phyloP scores from a whole-genome alignment of 2,329 filamentous ascomycete species.

The Arthrobotrys entomopaga region DNA sequence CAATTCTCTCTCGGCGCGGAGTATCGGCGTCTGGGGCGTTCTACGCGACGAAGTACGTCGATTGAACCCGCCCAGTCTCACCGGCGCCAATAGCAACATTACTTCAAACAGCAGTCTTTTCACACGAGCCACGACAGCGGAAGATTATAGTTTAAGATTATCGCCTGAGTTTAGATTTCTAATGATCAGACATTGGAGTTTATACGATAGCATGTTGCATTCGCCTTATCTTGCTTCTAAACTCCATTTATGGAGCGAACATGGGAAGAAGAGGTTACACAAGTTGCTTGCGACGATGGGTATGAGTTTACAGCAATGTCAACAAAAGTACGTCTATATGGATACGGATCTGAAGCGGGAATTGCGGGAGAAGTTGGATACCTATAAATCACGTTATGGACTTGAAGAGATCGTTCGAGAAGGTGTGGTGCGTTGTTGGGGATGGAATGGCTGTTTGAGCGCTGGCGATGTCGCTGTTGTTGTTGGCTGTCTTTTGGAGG shows the following conservation, averaged over 20 bases:
- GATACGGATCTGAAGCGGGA: constrained; percentile 95
- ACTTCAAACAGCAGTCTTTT: constrained; percentile 71
- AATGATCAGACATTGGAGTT: constrained; percentile 92
- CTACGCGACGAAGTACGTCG: constrained; percentile 93
- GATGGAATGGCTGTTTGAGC: constrained; percentile 92
- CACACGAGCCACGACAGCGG: constrained; percentile 75
- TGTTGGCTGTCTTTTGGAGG: constrained; percentile 89
- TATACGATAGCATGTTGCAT: constrained; percentile 98
- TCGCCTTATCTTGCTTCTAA: constrained; percentile 92
- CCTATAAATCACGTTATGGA: constrained; percentile 92
- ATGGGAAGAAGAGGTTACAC: constrained; percentile 85
- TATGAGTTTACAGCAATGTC: constrained; percentile 90
- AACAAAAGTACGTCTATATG: constrained; percentile 97
- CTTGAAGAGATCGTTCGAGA: constrained; percentile 91
- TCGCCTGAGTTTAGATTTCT: constrained; percentile 94
- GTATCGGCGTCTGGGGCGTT: constrained; percentile 74
- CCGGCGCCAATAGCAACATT: constrained; percentile 60
- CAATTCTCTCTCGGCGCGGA: constrained; percentile 42
- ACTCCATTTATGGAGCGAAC: constrained; percentile 93
- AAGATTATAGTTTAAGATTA: constrained; percentile 89
- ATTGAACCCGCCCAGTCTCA: constrained; percentile 75
- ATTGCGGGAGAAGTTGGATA: constrained; percentile 82
- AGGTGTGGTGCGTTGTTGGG: constrained; percentile 96
- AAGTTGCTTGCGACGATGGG: constrained; percentile 99
- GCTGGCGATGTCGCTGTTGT: constrained; percentile 95